Conservation (phyloP, 1,284 basidiomycete genomes). For the Puccinia horiana region DNA sequence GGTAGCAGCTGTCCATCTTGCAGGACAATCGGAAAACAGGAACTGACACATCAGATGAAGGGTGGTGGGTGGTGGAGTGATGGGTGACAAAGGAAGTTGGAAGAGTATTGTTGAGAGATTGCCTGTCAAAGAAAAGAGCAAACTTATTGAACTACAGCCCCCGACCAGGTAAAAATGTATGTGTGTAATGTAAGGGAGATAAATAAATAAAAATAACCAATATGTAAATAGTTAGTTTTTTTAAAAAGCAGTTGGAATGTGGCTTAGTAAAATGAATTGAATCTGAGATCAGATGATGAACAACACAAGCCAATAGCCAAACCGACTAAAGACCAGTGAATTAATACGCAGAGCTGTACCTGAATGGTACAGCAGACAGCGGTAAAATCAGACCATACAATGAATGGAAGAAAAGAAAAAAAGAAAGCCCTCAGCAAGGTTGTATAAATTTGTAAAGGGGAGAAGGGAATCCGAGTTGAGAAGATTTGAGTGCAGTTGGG, state of each 20-base stretch:
- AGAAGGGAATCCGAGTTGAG: too few species aligned
- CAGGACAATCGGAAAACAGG: background rate
- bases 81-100: too few species aligned
- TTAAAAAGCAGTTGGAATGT: background rate
- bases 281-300: background rate
- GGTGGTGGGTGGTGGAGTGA: too few species aligned
- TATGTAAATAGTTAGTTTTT: too few species aligned
- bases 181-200: background rate
- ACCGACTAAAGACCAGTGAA: background rate
- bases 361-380: background rate
- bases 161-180: too few species aligned
- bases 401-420: background rate
- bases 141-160: too few species aligned
- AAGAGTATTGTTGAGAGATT: too few species aligned
- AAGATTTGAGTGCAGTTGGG: background rate
- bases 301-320: background rate
- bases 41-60: background rate
- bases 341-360: background rate
- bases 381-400: background rate
- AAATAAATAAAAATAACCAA: too few species aligned
- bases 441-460: background rate
- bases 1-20: too few species aligned
- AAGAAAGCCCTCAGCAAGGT: background rate
- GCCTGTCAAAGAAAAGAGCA: too few species aligned
- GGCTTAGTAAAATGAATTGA: too few species aligned